These are phyloP conservation scores for Neoboletus brunneissimus DNA, from an alignment of 768 basidiomycete genomes.

Conservation along the genomic window DNA sequence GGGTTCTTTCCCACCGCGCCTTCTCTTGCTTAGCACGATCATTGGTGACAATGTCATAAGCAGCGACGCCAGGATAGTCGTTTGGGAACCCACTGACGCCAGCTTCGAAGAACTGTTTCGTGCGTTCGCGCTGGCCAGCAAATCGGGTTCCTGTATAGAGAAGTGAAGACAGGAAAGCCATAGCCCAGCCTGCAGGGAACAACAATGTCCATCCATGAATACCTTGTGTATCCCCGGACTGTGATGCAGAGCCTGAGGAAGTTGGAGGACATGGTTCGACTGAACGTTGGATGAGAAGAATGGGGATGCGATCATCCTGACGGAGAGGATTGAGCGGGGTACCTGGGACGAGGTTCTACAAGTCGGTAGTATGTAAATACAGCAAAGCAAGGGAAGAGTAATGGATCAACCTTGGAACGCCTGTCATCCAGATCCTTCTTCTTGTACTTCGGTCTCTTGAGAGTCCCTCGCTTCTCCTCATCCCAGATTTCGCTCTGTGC, in stretches of 20 bases:
- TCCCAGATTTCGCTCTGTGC: conserved; percentile 74
- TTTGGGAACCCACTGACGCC: conserved; percentile 74
- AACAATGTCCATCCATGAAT: conserved; percentile 88
- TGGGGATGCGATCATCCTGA: conserved; percentile 80
- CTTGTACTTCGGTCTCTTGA: conserved; percentile 65
- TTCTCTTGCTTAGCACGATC: conserved; percentile 52
- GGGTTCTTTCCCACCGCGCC: conserved; percentile 71
- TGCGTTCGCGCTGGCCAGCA: conserved; percentile 80
- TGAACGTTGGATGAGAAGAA: conserved; percentile 80
- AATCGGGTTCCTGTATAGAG: conserved; percentile 80
- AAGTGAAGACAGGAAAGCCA: conserved; percentile 85
- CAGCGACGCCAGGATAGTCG: conserved; percentile 64
- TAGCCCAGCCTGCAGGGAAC: conserved; percentile 85
- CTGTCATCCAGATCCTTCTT: conserved; percentile 88
- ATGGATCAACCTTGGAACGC: conserved; percentile 55
- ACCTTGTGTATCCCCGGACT: conserved; percentile 34
- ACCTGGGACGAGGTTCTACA: conserved; percentile 76
- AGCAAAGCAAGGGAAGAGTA: neutral
- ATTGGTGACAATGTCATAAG: conserved; percentile 50
- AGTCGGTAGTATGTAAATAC: neutral
- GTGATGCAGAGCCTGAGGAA: conserved; percentile 16
- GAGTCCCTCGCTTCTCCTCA: conserved; percentile 49
- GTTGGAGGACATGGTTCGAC: conserved; percentile 39
- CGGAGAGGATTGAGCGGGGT: conserved; percentile 60
- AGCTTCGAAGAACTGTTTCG: conserved; percentile 80